Evolutionary conservation across 371 early-diverging fungal species (phyloP), one percentile per base, ranked within the genome.

Genomic region (Fennellomyces sp.): DNA sequence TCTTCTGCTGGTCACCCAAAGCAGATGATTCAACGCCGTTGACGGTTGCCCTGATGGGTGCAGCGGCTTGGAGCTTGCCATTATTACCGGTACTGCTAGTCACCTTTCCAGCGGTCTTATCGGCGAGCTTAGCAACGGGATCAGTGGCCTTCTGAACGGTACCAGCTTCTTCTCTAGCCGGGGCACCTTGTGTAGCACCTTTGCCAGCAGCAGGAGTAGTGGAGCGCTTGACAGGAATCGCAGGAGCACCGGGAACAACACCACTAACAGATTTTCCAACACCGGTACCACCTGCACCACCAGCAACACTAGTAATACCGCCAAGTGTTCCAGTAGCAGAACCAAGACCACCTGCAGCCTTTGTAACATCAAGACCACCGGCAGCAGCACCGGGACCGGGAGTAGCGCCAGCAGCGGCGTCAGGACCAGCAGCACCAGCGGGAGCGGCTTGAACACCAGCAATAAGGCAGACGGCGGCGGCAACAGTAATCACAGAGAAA

Each of bases 361-460:
- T 52, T 19, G 21, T 17, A 2, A 25, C 3, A 36, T n/a, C 21
- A n/a, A 12, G 10, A 54, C 15, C 12, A 27, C 19, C 54, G n/a
- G 38, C 5, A 27, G n/a, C 25, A 21, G 27, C 15, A 38, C 15
- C 35, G 17, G 27, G 15, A 38, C 55, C 55, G 13, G 38, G 0
- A 13, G 35, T 23, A 38, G 39, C 29, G n/a, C 12, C 39, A 38
- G 13, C 27, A 48, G 28, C 10, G 27, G 2, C 48, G 11, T 26
- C 31, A 29, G 21, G 41, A 27, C 27, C 41, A 45, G 48, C 0
- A 15, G 45, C 11, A 47, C 15, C 30, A 31, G 30, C 29, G 51
- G 51, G 51, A 56, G 62, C 62, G 11, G 56, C 62, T 27, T 62
- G 38, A 10, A 54, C 25, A 49, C 48, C 25, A 26, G 54, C 61